Conservation (phyloP, 2,329 filamentous ascomycete genomes). For the Fusarium citri region DNA sequence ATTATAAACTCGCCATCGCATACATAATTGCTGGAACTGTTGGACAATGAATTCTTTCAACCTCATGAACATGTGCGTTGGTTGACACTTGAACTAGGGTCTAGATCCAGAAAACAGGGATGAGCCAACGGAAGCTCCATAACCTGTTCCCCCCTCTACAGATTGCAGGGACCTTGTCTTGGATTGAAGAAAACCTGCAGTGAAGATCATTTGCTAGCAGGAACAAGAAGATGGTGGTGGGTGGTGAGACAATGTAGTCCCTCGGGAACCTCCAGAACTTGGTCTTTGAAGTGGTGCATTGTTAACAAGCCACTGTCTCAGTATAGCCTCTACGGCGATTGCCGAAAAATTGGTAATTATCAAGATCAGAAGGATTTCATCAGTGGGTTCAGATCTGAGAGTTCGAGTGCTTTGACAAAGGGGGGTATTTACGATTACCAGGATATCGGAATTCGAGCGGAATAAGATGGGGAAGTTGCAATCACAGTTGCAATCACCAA, state of each 20-base stretch:
- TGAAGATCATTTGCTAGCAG: conserved; percentile 3
- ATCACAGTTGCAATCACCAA: not conserved
- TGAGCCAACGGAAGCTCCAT: not conserved
- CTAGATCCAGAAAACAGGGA: conserved; percentile 21
- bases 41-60: conserved; percentile 6
- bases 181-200: not conserved
- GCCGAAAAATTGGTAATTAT: not conserved
- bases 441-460: not conserved
- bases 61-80: not conserved
- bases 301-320: conserved; percentile 14
- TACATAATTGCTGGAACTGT: not conserved
- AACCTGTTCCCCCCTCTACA: not conserved
- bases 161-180: not conserved
- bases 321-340: not conserved
- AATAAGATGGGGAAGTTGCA: not conserved
- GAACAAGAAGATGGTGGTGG: conserved; percentile 5
- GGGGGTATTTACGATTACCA: not conserved
- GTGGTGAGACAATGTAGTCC: not conserved
- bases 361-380: not conserved
- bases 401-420: not conserved
- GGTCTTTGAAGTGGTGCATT: not conserved
- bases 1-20: not conserved
- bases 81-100: conserved; percentile 5
- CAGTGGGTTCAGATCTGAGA: not conserved
- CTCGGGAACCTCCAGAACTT: not conserved